phyloP scores from a whole-genome alignment of 2,329 filamentous ascomycete species.

The Aureobasidium uvarum region DNA sequence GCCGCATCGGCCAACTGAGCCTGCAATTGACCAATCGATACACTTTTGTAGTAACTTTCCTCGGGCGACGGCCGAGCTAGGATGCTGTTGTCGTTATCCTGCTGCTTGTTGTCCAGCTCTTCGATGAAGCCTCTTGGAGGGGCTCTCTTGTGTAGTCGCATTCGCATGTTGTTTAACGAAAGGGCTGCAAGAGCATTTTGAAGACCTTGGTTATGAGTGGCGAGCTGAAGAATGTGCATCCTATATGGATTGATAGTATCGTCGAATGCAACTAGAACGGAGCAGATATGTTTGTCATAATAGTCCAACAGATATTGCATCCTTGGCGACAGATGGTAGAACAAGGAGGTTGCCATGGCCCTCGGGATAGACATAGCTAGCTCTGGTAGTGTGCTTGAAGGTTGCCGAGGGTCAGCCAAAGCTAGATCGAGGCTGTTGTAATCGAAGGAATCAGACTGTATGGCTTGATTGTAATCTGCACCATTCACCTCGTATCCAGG shows the following conservation, averaged over 20 bases:
- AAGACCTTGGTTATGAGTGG: constrained; percentile 74
- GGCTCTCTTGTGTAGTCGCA: constrained; percentile 66
- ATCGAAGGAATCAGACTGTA: constrained; percentile 24
- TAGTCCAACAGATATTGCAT: constrained; percentile 91
- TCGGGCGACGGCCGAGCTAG: constrained; percentile 59
- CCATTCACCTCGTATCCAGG: neutral
- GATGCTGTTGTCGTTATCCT: constrained; percentile 32
- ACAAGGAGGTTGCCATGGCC: constrained; percentile 37
- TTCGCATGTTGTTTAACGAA: constrained; percentile 83
- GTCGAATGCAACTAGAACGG: constrained; percentile 88
- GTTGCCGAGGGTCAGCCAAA: neutral
- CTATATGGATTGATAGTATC: constrained; percentile 82
- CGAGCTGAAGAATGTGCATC: constrained; percentile 75
- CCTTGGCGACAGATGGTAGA: constrained; percentile 66
- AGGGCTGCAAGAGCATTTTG: constrained; percentile 90
- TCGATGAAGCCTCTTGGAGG: constrained; percentile 37
- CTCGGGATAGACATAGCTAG: constrained; percentile 34
- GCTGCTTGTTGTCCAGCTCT: constrained; percentile 35
- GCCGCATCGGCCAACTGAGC: constrained; percentile 74
- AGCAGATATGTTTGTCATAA: constrained; percentile 88
- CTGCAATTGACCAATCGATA: constrained; percentile 80
- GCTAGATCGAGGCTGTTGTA: constrained; percentile 1
- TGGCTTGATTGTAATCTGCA: constrained; percentile 4
- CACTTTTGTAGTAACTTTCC: constrained; percentile 80
- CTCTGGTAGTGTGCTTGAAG: neutral